Conservation (phyloP, 768 basidiomycete genomes). For the Hirschioporus abietinus region DNA sequence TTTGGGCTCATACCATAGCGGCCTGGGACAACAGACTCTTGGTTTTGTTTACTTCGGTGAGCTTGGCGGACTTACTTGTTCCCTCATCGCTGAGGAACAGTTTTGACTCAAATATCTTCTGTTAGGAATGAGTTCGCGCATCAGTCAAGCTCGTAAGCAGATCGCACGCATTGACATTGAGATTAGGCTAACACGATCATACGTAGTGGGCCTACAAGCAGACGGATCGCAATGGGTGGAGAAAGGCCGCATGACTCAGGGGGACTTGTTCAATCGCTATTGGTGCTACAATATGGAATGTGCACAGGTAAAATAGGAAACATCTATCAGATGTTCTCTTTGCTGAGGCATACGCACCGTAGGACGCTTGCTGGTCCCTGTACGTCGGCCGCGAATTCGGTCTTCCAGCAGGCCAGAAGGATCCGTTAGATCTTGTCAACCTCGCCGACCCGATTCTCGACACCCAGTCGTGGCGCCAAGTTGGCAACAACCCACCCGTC, state of each 20-base stretch:
- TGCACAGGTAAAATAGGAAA: conserved; percentile 34
- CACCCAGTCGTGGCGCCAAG: conserved; percentile 34
- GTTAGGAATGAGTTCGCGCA: conserved; percentile 52
- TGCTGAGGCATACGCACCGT: background rate
- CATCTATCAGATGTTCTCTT: background rate
- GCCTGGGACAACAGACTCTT: conserved; percentile 34
- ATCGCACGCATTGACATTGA: background rate
- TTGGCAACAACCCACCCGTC: conserved; percentile 32
- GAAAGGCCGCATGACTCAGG: conserved; percentile 42
- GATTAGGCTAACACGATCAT: conserved; percentile 2
- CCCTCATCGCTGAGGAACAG: background rate
- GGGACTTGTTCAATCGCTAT: conserved; percentile 53
- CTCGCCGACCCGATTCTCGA: conserved; percentile 38
- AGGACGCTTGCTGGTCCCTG: conserved; percentile 63
- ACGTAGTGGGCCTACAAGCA: conserved; percentile 48
- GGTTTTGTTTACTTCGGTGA: conserved; percentile 40
- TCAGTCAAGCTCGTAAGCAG: conserved; percentile 52
- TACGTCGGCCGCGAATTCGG: conserved; percentile 64
- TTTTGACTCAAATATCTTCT: background rate
- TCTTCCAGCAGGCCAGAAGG: conserved; percentile 30
- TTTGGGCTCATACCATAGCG: conserved; percentile 34
- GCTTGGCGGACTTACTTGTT: background rate
- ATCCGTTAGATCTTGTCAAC: conserved; percentile 45
- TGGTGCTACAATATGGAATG: conserved; percentile 60
- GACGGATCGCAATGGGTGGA: conserved; percentile 58